A percentile compares a stretch with the other conserved stretches of the same genome.
phyloP scores from a whole-genome alignment of 352 stramenopile species.

The Globisporangium carolinianum region DNA sequence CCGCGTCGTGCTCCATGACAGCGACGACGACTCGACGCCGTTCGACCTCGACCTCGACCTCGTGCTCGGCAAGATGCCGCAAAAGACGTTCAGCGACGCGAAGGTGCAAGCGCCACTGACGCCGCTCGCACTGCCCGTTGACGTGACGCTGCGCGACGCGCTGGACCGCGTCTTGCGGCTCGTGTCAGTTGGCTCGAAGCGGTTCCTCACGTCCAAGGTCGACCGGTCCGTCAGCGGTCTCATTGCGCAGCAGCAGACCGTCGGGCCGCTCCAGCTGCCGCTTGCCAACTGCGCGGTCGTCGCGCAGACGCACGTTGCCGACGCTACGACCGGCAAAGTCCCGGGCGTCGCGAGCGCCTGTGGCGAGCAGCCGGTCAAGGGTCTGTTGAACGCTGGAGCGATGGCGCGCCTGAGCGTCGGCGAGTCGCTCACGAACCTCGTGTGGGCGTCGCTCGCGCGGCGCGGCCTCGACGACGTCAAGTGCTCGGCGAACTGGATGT shows the following conservation, averaged over 20 bases:
- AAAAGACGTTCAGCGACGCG: conserved; percentile 96
- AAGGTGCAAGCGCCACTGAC: conserved; percentile 48
- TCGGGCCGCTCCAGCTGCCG: conserved; percentile 95
- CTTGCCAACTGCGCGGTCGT: conserved; percentile 97
- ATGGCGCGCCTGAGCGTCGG: conserved; percentile 97
- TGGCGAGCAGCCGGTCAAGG: conserved; percentile 97
- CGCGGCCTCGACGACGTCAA: conserved; percentile 96
- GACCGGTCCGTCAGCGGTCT: conserved; percentile 97
- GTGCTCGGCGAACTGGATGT: conserved; percentile 99
- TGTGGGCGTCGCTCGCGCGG: conserved; percentile 91
- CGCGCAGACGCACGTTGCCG: conserved; percentile 92
- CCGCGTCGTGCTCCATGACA: conserved; percentile 95
- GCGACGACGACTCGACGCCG: conserved; percentile 89
- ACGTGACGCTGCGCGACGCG: conserved; percentile 85
- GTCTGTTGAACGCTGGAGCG: conserved; percentile 89
- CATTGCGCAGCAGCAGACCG: conserved; percentile 98
- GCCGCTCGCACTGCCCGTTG: conserved; percentile 77
- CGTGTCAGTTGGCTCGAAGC: conserved; percentile 96
- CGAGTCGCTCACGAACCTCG: conserved; percentile 98
- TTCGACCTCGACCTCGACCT: conserved; percentile 97
- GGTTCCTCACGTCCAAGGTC: conserved; percentile 96
- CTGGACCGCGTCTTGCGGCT: conserved; percentile 94
- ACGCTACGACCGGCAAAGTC: conserved; percentile 60
- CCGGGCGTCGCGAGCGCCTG: conserved; percentile 95
- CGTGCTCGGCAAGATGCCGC: conserved; percentile 98